Evolutionary conservation across 768 basidiomycete species (phyloP).

Genomic region (Tylopilus vinaceipallidus): DNA sequence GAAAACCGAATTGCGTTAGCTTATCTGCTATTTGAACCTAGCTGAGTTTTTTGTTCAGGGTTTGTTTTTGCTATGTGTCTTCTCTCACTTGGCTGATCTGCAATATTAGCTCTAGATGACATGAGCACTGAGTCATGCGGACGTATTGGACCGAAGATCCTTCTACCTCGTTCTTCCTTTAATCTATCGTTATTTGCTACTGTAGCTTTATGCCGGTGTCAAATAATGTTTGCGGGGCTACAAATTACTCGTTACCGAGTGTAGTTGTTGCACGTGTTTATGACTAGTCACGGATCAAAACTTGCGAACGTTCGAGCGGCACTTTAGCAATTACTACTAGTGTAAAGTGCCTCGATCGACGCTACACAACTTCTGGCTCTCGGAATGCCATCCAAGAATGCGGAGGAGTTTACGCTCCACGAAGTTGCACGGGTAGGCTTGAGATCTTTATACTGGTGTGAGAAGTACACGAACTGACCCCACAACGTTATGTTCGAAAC

Average conservation of each 20-base stretch:
- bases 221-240: neutral
- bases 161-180: neutral
- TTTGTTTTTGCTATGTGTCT: constrained; percentile 22
- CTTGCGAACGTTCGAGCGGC: no score
- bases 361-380: neutral
- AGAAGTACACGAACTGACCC: neutral
- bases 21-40: constrained; percentile 14
- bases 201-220: neutral
- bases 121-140: neutral
- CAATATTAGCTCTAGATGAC: constrained; percentile 19
- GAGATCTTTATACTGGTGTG: neutral
- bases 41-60: constrained; percentile 48
- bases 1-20: constrained; percentile 1
- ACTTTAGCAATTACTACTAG: no score
- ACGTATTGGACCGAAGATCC: neutral
- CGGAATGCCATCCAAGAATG: constrained; percentile 20
- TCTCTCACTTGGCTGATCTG: neutral
- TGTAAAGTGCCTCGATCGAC: no score
- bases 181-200: neutral
- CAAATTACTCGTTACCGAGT: no score
- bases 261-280: no score
- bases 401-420: constrained; percentile 44
- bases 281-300: no score
- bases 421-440: constrained; percentile 65
- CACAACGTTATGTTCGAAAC: neutral